Evolutionary conservation across 1,284 basidiomycete genomes (phyloP), one percentile per base, ranked within the genome.

Genomic region (Termitomyces sp.): DNA sequence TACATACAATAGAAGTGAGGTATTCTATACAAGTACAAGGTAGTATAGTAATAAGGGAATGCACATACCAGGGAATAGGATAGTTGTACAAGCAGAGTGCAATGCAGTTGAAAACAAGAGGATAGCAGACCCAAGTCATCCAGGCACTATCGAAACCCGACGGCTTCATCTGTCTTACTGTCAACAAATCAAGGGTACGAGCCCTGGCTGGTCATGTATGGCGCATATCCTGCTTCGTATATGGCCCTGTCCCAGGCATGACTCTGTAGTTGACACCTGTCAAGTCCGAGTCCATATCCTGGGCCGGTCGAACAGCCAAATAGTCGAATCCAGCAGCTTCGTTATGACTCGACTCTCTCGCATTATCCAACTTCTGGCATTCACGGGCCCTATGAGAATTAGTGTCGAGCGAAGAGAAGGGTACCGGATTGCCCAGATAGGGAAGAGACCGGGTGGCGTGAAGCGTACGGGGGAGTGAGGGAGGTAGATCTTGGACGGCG

Each of bases 371-470:
- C 21, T 39, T 52, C 13, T 49, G 56, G 19, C 53, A 21, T 34
- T 55, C 53, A 4, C 28, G 49, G 17, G 10, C 2, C 17, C 40
- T 7, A 36, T 46, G 26, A 19, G n/a, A 19, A 28, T 52, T 31
- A 24, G 15, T 46, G 36, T 38, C 51, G 31, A 43, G 34, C 1
- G 28, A 45, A 50, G 58, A 44, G 54, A 63, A 9, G 57, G 59
- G 59, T 45, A 63, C 58, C 6, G 60, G 54, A 19, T 42, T 58
- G 45, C 61, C 61, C 24, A 62, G 56, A 33, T 55, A 62, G 45
- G 61, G 53, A 24, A 61, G 42, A 30, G 58, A 34, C 21, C 58
- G 57, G 15, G 52, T 17, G 1, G 43, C 28, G 12, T 55, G 53
- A 28, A 50, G 42, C 24, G 46, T 50, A 48, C 41, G 44, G 6